Percentiles rank a stretch among this genome's conserved stretches.
These are phyloP conservation scores for Tephrocybe sp. DNA, from an alignment of 768 basidiomycete genomes.

Conservation along the genomic window DNA sequence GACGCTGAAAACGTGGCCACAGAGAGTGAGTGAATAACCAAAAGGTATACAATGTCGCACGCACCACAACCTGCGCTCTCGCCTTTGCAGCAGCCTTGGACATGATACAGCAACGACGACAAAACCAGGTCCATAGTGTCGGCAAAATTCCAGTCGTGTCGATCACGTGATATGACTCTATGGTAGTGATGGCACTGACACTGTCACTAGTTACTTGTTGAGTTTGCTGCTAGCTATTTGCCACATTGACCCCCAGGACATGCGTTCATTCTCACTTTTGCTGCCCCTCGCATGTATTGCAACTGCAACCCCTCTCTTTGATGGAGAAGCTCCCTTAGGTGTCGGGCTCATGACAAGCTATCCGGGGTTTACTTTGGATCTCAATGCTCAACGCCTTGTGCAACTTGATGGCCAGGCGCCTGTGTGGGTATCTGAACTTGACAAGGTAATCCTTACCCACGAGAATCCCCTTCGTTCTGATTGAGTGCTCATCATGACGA, in stretches of 20 bases:
- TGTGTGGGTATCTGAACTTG: constrained; percentile 83
- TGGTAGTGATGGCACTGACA: no score
- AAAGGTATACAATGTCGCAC: constrained; percentile 25
- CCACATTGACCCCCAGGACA: no score
- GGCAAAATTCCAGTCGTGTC: constrained; percentile 3
- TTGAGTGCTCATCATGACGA: constrained; percentile 5
- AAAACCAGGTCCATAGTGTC: not conserved
- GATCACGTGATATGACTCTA: constrained; percentile 15
- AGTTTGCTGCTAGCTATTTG: no score
- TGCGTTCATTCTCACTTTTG: constrained; percentile 50
- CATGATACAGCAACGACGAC: constrained; percentile 40
- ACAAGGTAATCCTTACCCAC: constrained; percentile 57
- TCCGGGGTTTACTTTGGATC: constrained; percentile 69
- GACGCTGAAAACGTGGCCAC: constrained; percentile 46
- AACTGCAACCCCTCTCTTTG: constrained; percentile 37
- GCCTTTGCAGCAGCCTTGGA: constrained; percentile 63
- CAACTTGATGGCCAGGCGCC: constrained; percentile 69
- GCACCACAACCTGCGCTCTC: constrained; percentile 74
- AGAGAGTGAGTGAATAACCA: constrained; percentile 10
- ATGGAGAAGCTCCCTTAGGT: constrained; percentile 39
- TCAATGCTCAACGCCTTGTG: constrained; percentile 70
- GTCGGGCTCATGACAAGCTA: constrained; percentile 27
- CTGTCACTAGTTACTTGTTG: no score
- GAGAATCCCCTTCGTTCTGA: not conserved
- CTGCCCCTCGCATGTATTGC: constrained; percentile 43